A percentile compares a stretch with the other conserved stretches of the same genome.
Evolutionary conservation across 371 early-diverging fungal genomes (phyloP).

Genomic region (Mortierella sp.): DNA sequence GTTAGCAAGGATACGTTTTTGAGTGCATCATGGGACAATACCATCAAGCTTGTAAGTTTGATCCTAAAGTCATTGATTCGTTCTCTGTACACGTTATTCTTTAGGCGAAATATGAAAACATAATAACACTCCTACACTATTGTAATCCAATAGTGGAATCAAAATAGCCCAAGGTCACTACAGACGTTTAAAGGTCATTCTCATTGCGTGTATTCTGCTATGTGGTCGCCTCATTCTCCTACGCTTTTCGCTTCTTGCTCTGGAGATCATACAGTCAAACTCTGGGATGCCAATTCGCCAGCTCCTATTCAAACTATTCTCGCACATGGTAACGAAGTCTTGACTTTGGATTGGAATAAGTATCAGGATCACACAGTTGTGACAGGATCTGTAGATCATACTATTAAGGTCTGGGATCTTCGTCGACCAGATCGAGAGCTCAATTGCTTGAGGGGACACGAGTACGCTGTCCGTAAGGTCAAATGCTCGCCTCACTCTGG

Average conservation of each 20-base stretch:
- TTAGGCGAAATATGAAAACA: not conserved
- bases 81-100: not conserved
- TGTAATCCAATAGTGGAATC: slow-evolving; percentile 79
- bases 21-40: slow-evolving; percentile 94
- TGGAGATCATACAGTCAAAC: slow-evolving; percentile 89
- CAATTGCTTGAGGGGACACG: slow-evolving; percentile 82
- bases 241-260: slow-evolving; percentile 88
- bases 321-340: slow-evolving; percentile 90
- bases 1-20: slow-evolving; percentile 88
- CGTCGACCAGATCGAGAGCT: slow-evolving; percentile 81
- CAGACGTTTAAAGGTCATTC: slow-evolving; percentile 88
- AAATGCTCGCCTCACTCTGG: slow-evolving; percentile 91
- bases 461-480: slow-evolving; percentile 91
- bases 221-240: slow-evolving; percentile 87
- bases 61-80: not conserved
- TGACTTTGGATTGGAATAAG: slow-evolving; percentile 96
- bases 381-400: slow-evolving; percentile 90
- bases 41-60: slow-evolving; percentile 88
- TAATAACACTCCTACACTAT: not conserved
- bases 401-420: slow-evolving; percentile 92
- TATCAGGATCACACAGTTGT: slow-evolving; percentile 84
- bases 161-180: slow-evolving; percentile 81
- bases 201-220: slow-evolving; percentile 89
- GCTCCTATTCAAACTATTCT: slow-evolving; percentile 77
- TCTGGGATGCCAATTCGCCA: slow-evolving; percentile 88